Base-by-base conservation (phyloP, 371 early-diverging fungal species). In the Funneliformis caledonium region DNA sequence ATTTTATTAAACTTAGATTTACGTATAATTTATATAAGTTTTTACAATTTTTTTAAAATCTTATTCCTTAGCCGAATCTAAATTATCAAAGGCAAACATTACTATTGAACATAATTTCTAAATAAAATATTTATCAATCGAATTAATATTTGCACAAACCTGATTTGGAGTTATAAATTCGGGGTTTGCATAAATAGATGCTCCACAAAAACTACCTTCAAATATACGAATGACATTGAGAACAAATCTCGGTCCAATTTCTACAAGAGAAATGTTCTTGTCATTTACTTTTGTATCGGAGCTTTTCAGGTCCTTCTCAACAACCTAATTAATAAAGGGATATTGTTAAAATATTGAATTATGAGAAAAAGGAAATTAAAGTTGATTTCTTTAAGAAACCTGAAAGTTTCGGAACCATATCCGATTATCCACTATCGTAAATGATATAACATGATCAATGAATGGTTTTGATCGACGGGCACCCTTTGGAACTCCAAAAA, bases 221-320 rank as follows among this genome's bases (percentile, higher is more conserved):
- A 99, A 97, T 82, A 97, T 94, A 81, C 96, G 90, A 83, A 97
- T 96, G 11, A 95, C 89, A 81, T 94, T 94, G 83, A 99, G 88
- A 79, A 95, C 95, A 88, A 98, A 97, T 22, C 99, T 94, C 52
- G 99, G 99, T n/a, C 99, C 99, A 77, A 99, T 97, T 86, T 99
- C 99, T 22, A 96, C 93, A 56, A 99, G 86, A 3, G 94, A 90
- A 26, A 94, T 90, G 76, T 94, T 94, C 8, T 87, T 90, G 77
- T 93, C 89, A 81, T 92, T 92, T 65, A 84, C 84, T 69, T 89
- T 81, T 87, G 89, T 88, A 48, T 75, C 37, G 4, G 50, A 12
- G 14, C 64, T 50, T 65, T 85, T 81, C 19, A 84, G 80, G 76
- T 88, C 88, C 85, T 91, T 89, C 81, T 89, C 90, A 14, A 88